Conservation (phyloP, 352 stramenopile species). For the Pythium rhizo-oryzae region DNA sequence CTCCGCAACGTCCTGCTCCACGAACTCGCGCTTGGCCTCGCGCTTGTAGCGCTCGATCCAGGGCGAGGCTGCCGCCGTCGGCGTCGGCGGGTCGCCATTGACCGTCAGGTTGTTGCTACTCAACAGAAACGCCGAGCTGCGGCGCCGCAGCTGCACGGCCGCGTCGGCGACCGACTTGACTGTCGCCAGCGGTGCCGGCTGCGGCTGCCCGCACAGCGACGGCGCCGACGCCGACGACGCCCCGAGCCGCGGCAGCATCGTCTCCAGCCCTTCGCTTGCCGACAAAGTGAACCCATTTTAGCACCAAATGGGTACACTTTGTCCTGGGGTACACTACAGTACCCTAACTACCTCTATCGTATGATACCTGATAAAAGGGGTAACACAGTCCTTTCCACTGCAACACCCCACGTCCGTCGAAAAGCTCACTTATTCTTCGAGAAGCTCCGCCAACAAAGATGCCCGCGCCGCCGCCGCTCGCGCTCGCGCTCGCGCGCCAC, state of each 20-base stretch:
- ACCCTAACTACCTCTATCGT: no score
- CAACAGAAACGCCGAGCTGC: neutral
- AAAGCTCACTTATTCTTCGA: no score
- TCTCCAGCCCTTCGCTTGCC: no score
- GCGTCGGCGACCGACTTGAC: neutral
- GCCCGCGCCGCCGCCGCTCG: constrained; percentile 7
- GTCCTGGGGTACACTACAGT: no score
- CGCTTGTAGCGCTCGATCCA: constrained; percentile 28
- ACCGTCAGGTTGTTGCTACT: neutral
- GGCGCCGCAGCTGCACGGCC: neutral
- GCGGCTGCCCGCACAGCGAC: neutral
- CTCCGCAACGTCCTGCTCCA: constrained; percentile 19
- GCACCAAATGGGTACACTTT: no score
- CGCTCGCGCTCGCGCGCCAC: constrained; percentile 39
- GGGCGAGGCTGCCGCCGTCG: constrained; percentile 5
- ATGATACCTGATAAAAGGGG: no score
- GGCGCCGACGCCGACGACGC: neutral
- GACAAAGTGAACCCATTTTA: neutral
- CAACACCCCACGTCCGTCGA: no score
- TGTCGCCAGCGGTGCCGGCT: neutral
- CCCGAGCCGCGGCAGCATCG: neutral
- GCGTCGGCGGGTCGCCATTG: neutral
- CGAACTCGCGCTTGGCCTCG: constrained; percentile 20
- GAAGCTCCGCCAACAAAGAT: no score
- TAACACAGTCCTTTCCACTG: no score